Percentiles rank a stretch among this genome's conserved stretches.
Evolutionary conservation across 805 yeast genomes (phyloP).

Genomic region (Kodamaea laetipori): DNA sequence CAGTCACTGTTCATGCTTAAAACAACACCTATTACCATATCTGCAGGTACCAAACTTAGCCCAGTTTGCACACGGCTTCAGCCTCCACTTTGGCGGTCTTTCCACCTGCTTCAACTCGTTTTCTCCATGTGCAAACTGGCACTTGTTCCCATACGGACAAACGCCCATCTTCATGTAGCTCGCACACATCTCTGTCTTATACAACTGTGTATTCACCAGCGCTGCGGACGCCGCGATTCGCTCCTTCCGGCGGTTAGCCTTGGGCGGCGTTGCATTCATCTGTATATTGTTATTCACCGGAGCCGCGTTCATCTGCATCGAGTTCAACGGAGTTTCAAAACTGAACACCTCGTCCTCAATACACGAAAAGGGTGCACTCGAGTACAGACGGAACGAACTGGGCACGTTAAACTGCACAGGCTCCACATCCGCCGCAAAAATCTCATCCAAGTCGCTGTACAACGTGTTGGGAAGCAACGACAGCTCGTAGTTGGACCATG

Average conservation of each 20-base stretch:
- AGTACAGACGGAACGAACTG: not conserved
- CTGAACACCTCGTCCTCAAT: constrained; percentile 7
- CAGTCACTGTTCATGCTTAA: constrained; percentile 56
- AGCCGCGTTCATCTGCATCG: not conserved
- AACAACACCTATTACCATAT: constrained; percentile 89
- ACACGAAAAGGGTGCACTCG: not conserved
- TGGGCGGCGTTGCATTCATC: not conserved
- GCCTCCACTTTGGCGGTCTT: constrained; percentile 82
- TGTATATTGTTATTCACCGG: not conserved
- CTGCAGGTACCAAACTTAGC: constrained; percentile 76
- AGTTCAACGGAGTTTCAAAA: not conserved
- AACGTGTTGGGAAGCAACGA: constrained; percentile 27
- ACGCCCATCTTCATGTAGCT: constrained; percentile 64
- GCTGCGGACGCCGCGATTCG: not conserved
- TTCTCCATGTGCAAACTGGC: constrained; percentile 93
- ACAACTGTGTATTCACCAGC: constrained; percentile 60
- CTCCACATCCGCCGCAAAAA: constrained; percentile 2
- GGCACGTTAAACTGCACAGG: not conserved
- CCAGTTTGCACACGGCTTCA: constrained; percentile 92
- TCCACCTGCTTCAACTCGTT: constrained; percentile 71
- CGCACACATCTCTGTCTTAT: constrained; percentile 89
- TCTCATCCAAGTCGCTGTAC: constrained; percentile 14
- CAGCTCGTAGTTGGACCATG: constrained; percentile 13
- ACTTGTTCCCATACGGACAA: constrained; percentile 88
- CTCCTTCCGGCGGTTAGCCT: not conserved